Base-by-base conservation (phyloP, 768 basidiomycete species). In the Russula virescens region DNA sequence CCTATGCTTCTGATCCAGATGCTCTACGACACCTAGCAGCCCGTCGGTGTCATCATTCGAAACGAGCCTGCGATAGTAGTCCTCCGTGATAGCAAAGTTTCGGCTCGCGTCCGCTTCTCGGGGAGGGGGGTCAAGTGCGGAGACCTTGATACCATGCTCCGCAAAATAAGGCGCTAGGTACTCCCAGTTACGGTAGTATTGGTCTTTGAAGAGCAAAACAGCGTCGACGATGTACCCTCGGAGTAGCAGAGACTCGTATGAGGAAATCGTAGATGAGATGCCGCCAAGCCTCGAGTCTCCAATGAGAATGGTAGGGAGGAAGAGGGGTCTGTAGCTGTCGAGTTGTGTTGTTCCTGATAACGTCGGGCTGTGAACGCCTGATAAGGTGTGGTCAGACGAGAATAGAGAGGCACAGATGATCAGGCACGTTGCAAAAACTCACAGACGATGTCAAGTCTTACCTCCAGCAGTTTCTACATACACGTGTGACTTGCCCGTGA, bases 381-480 rank as follows among this genome's bases (percentile, higher is more conserved):
- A 55, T 14, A 43, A 51, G 40, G 42, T 38, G 55, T 47, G 21
- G 58, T 46, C 46, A 58, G 61, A 35, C 16, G 62, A 62, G 61
- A 47, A 58, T 49, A 23, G 56, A 34, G 61, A 23, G n/a, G 18
- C 10, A 55, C 49, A 56, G 57, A 28, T 23, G 28, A 49, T 42
- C 58, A 58, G 62, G 25, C 34, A 31, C 58, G 35, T 56, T 62
- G 26, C 40, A 48, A 28, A 31, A 18, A 60, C 63, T 58, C 65
- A 62, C 61, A 52, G 42, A 59, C 10, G 40, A 48, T 31, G 42
- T 57, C 35, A 45, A 19, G 21, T 68, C 84, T 79, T 73, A 93
- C 95, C 96, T 83, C 96, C 96, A 16, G 95, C 96, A 10, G 96
- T 95, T 74, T 98, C 96, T 50, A 98, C 76, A 69, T 88, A 98